These are phyloP conservation scores for Alternaria triticina DNA, from an alignment of 2,329 filamentous ascomycete genomes.

Conservation along the genomic window DNA sequence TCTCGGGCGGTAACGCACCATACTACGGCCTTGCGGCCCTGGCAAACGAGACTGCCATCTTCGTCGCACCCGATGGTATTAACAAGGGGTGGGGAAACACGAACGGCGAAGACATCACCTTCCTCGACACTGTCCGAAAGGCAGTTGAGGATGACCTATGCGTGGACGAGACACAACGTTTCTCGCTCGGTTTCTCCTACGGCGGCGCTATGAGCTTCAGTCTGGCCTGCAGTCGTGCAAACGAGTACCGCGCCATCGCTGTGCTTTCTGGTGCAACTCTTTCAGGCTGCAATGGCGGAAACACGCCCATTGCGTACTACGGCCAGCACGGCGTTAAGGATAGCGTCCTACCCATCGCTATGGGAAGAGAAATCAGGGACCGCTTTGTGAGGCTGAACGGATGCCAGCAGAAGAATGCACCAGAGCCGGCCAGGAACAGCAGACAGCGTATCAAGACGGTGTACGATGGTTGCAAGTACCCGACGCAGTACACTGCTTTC, in stretches of 20 bases:
- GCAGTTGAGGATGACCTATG: slow-evolving; percentile 52
- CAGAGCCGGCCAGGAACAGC: slow-evolving; percentile 25
- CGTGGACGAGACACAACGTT: slow-evolving; percentile 51
- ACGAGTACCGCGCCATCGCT: slow-evolving; percentile 50
- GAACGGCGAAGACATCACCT: slow-evolving; percentile 51
- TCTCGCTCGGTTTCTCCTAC: slow-evolving; percentile 56
- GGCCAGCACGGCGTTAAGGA: slow-evolving; percentile 51
- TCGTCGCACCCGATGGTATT: slow-evolving; percentile 53
- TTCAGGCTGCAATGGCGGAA: slow-evolving; percentile 42
- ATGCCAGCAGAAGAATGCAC: slow-evolving; percentile 30
- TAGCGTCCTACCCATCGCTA: slow-evolving; percentile 44
- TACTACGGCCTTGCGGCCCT: slow-evolving; percentile 53
- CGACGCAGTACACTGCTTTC: slow-evolving; percentile 41
- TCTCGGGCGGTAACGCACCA: slow-evolving; percentile 34
- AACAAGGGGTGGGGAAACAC: slow-evolving; percentile 52
- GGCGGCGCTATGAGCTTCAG: slow-evolving; percentile 54
- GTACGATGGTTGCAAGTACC: slow-evolving; percentile 43
- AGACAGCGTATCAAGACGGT: slow-evolving; percentile 20
- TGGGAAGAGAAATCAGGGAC: slow-evolving; percentile 48
- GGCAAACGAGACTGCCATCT: slow-evolving; percentile 49
- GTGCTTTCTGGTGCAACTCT: slow-evolving; percentile 27
- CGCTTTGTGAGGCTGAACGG: slow-evolving; percentile 49
- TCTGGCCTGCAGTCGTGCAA: slow-evolving; percentile 52
- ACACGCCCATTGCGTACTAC: slow-evolving; percentile 49
- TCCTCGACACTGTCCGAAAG: slow-evolving; percentile 50